Conservation (phyloP, 140 eudicot species). For the Erigeron philadelphicus region DNA sequence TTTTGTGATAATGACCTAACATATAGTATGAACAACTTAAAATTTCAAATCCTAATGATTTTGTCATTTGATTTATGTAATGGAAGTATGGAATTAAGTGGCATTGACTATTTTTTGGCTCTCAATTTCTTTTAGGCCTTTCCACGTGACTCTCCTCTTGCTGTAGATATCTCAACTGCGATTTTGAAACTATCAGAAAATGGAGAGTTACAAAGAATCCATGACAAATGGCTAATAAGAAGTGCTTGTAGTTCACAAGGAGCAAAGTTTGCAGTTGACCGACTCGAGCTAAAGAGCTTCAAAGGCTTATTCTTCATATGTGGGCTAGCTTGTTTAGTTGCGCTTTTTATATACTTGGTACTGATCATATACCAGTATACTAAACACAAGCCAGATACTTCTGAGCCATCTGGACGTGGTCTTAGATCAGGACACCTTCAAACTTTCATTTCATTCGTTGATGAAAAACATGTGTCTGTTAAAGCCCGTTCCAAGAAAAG, state of each 20-base stretch:
- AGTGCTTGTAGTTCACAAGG: slow-evolving; percentile 72
- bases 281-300: slow-evolving; percentile 61
- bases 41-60: too few relatives aligned
- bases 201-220: slow-evolving; percentile 78
- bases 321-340: slow-evolving; percentile 57
- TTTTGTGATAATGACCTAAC: too few relatives aligned
- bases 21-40: too few relatives aligned
- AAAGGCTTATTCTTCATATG: slow-evolving; percentile 57
- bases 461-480: slow-evolving; percentile 55
- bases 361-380: slow-evolving; percentile 34
- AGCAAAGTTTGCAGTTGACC: slow-evolving; percentile 52
- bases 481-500: slow-evolving; percentile 42
- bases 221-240: slow-evolving; percentile 67
- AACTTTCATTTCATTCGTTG: slow-evolving; percentile 53
- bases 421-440: slow-evolving; percentile 42
- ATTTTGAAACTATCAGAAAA: slow-evolving; percentile 63
- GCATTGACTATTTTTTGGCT: not conserved
- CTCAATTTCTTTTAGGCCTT: slow-evolving; percentile 47
- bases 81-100: not conserved
- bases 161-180: slow-evolving; percentile 81
- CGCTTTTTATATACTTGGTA: slow-evolving; percentile 48
- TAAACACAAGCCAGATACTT: slow-evolving; percentile 31
- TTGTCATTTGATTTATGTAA: too few relatives aligned
- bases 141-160: slow-evolving; percentile 73
- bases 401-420: slow-evolving; percentile 32